phyloP scores from a whole-genome alignment of 495 filamentous ascomycete genomes.

The Oidiodendron maius region DNA sequence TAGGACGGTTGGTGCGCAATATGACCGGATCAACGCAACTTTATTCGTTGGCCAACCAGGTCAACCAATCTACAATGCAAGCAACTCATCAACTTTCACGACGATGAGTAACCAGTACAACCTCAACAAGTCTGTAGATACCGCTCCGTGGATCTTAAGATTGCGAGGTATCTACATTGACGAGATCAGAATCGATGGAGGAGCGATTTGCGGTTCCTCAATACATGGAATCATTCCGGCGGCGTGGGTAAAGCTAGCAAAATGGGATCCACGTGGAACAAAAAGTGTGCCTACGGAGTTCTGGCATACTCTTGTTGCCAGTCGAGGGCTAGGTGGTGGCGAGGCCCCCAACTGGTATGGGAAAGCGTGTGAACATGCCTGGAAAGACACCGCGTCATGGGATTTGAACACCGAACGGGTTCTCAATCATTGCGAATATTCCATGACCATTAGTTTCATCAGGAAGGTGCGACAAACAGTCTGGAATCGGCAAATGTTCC shows the following conservation, averaged over 20 bases:
- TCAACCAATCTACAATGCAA: conserved; percentile 9
- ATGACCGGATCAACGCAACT: conserved; percentile 6
- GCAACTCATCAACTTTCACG: neutral
- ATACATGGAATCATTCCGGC: neutral
- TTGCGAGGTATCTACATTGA: neutral
- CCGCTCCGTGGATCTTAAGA: neutral
- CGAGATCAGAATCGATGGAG: neutral
- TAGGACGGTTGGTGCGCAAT: conserved; percentile 4
- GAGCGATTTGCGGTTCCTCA: neutral
- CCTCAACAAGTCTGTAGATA: neutral
- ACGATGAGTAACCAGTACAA: neutral
- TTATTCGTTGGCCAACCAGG: conserved; percentile 27
- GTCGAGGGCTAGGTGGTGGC: conserved; percentile 9
- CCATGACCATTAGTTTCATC: neutral
- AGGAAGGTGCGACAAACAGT: neutral
- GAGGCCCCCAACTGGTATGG: conserved; percentile 2
- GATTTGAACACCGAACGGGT: neutral
- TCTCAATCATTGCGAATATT: neutral
- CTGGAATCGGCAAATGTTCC: neutral
- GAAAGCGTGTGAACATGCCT: neutral
- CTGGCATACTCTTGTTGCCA: conserved; percentile 16
- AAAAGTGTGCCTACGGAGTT: conserved; percentile 7
- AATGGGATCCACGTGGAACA: neutral
- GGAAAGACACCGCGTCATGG: neutral
- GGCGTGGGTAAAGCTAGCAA: neutral